phyloP scores from a whole-genome alignment of 2,329 filamentous ascomycete genomes.

The Calonectria crousiana region DNA sequence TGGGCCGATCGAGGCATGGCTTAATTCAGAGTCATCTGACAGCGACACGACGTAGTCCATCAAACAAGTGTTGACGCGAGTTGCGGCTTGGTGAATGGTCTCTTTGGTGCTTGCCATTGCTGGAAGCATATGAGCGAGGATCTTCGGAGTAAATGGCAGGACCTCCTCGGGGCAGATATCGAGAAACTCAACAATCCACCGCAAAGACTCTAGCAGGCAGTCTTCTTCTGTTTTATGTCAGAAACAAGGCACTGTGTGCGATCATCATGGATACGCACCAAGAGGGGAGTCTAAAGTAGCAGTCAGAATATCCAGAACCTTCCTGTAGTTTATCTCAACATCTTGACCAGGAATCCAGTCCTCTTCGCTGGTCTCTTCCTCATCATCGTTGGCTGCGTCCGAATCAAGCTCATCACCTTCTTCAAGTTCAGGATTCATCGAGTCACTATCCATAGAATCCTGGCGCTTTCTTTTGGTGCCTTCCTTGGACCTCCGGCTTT shows the following conservation, averaged over 20 bases:
- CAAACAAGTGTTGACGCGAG: slow-evolving; percentile 88
- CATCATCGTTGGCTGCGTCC: slow-evolving; percentile 67
- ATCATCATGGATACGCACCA: slow-evolving; percentile 62
- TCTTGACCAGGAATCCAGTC: slow-evolving; percentile 99
- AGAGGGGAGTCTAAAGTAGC: slow-evolving; percentile 86
- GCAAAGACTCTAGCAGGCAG: slow-evolving; percentile 88
- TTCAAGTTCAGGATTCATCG: slow-evolving; percentile 68
- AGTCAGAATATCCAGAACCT: slow-evolving; percentile 91
- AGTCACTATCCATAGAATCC: slow-evolving; percentile 76
- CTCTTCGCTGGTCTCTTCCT: slow-evolving; percentile 77
- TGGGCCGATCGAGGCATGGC: slow-evolving; percentile 37
- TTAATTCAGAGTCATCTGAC: slow-evolving; percentile 72
- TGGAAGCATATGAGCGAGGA: slow-evolving; percentile 91
- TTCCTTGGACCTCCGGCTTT: slow-evolving; percentile 80
- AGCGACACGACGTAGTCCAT: slow-evolving; percentile 96
- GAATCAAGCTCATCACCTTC: slow-evolving; percentile 72
- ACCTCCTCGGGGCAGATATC: slow-evolving; percentile 98
- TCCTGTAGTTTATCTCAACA: slow-evolving; percentile 92
- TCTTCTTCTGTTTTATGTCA: slow-evolving; percentile 77
- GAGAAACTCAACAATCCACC: slow-evolving; percentile 97
- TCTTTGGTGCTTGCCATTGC: slow-evolving; percentile 94
- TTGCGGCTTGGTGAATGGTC: slow-evolving; percentile 87
- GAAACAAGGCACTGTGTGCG: not conserved
- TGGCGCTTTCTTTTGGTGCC: slow-evolving; percentile 78
- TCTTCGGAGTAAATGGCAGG: slow-evolving; percentile 90